Conservation (phyloP, 371 early-diverging fungal species). For the Actinomucor elegans region DNA sequence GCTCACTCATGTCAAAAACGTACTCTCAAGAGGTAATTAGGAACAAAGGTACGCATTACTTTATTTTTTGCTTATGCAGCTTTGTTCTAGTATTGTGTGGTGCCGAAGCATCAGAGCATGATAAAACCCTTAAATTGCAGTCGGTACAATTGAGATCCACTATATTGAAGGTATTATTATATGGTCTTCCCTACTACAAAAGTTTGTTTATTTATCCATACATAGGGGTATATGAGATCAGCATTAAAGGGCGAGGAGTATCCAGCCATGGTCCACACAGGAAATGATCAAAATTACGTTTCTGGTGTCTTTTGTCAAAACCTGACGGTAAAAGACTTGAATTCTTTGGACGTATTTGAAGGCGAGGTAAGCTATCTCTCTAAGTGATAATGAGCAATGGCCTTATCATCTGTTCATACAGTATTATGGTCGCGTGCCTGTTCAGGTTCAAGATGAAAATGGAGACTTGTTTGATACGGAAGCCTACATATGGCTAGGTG, state of each 20-base stretch:
- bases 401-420: constrained; percentile 1
- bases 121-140: constrained; percentile 14
- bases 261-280: constrained; percentile 36
- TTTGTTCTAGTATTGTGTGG: constrained; percentile 46
- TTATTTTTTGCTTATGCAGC: no score
- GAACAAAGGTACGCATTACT: not conserved
- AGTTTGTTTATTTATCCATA: not conserved
- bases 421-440: constrained; percentile 35
- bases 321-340: constrained; percentile 22
- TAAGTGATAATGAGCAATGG: not conserved
- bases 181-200: not conserved
- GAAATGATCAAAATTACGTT: constrained; percentile 20
- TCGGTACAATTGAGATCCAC: constrained; percentile 26
- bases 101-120: constrained; percentile 8
- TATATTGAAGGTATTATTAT: constrained; percentile 25
- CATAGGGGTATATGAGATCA: constrained; percentile 33
- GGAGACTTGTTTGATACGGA: constrained; percentile 8
- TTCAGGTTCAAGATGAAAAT: constrained; percentile 13
- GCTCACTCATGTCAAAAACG: constrained; percentile 36
- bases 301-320: constrained; percentile 33
- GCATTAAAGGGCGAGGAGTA: constrained; percentile 34
- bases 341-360: constrained; percentile 40
- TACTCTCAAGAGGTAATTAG: constrained; percentile 32
- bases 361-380: constrained; percentile 31
- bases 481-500: constrained; percentile 41